Base-by-base conservation (phyloP, 1,139 yeast species). In the Ogataea hybrid region DNA sequence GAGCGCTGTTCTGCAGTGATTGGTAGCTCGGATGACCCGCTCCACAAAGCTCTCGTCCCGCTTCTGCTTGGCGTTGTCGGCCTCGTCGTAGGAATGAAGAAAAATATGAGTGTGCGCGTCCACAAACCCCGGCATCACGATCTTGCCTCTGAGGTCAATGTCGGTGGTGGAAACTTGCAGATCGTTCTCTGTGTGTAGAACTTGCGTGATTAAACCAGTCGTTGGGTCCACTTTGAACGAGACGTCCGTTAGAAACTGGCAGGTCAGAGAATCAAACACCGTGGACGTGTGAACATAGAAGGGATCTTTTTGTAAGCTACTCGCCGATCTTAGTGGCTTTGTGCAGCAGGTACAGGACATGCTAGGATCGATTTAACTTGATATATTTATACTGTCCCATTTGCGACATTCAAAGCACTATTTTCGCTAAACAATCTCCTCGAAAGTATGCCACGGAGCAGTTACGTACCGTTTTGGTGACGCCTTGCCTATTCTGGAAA, bases 71-170 rank as follows among this genome's bases (percentile, higher is more conserved):
- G 54, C 51, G 32, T 49, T 51, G 30, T 53, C 55, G 9, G 48
- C 51, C 36, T 56, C 59, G 31, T 53, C 57, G 33, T 56, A 56
- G 2, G 59, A 53, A 20, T 56, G 59, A 15, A 56, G 38, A 31
- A 56, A 56, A 11, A 56, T 55, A 27, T 56, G 59, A 0, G 59
- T 54, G 36, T 56, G 59, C 2, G 59, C 52, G 36, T 56, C 59
- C 9, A 56, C 59, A 36, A 54, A 48, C 2, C 59, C 59, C 1
- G 59, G 59, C 15, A 56, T 31, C 6, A 52, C 58, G 32, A 38
- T 38, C 35, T 52, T 53, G 11, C 49, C 54, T 21, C 57, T 39
- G 6, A 56, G 34, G 41, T 56, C 59, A 7, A 56, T 35, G 39
- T 56, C 59, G 12, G 36, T 15, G 0, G 25, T 42, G 5, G 15